Evolutionary conservation across 345 rosid species (phyloP).

Genomic region (Eucalyptus cloeziana): DNA sequence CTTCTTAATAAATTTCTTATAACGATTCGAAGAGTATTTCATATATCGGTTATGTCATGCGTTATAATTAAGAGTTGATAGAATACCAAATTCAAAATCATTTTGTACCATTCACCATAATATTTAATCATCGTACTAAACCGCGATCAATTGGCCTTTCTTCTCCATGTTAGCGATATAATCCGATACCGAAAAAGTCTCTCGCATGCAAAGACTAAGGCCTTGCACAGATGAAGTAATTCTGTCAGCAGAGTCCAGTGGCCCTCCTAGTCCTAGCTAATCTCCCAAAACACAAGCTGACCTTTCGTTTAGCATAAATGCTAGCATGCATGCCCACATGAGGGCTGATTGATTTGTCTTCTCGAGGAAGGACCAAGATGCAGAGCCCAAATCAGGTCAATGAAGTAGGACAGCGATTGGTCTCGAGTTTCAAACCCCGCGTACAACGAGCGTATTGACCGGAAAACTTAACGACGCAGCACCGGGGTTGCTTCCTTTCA

Average conservation of each 20-base stretch:
- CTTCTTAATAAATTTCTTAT: background rate
- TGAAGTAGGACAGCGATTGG: background rate
- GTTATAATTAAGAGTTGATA: background rate
- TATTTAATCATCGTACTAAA: background rate
- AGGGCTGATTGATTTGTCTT: background rate
- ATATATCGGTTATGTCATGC: background rate
- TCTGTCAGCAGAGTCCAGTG: background rate
- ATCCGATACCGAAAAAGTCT: background rate
- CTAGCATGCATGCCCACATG: background rate
- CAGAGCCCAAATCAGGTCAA: background rate
- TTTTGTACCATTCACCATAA: background rate
- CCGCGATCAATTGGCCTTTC: background rate
- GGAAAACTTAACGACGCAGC: background rate
- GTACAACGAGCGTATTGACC: constrained; percentile 35
- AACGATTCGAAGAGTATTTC: background rate
- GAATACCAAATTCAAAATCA: background rate
- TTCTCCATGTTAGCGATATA: background rate
- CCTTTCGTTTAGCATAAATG: background rate
- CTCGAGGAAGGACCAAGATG: background rate
- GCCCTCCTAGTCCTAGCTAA: background rate
- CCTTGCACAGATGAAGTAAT: background rate
- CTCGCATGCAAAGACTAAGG: background rate
- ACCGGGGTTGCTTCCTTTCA: background rate
- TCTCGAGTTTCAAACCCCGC: background rate
- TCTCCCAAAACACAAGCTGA: background rate